Evolutionary conservation across 805 yeast genomes (phyloP).

Genomic region (Huiozyma naganishii): DNA sequence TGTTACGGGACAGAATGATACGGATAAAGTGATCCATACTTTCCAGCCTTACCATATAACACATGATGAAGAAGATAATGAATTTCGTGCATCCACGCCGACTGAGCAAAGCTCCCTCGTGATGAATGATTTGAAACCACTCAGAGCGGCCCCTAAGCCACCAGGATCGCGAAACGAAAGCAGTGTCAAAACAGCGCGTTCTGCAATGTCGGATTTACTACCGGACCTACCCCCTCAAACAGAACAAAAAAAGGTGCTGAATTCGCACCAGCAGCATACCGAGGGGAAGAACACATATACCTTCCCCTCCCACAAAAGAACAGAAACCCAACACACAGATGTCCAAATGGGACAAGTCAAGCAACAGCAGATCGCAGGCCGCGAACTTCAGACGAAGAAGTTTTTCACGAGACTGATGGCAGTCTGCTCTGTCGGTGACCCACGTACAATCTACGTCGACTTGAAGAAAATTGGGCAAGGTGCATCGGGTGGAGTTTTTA

Average conservation of each 20-base stretch:
- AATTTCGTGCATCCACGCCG: background rate
- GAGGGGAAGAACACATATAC: background rate
- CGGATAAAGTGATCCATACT: constrained; percentile 32
- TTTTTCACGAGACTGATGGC: constrained; percentile 44
- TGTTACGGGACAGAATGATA: constrained; percentile 32
- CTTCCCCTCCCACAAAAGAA: background rate
- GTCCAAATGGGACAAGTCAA: background rate
- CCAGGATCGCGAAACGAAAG: background rate
- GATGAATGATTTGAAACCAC: background rate
- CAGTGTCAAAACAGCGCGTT: background rate
- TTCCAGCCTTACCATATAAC: constrained; percentile 12
- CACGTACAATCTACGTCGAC: constrained; percentile 54
- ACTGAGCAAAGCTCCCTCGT: background rate
- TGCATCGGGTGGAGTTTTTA: constrained; percentile 94
- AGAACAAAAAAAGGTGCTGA: background rate
- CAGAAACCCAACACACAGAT: background rate
- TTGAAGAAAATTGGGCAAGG: constrained; percentile 92
- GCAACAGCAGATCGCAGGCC: background rate
- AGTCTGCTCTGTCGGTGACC: constrained; percentile 82
- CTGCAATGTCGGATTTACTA: background rate
- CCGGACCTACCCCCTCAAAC: constrained; percentile 2
- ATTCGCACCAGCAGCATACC: background rate
- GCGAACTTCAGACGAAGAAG: constrained; percentile 1
- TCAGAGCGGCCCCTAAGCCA: constrained; percentile 1
- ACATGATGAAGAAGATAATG: background rate